Evolutionary conservation across 2,329 filamentous ascomycete genomes (phyloP), one percentile per base, ranked within the genome.

Genomic region (Aspergillus phoenicis): DNA sequence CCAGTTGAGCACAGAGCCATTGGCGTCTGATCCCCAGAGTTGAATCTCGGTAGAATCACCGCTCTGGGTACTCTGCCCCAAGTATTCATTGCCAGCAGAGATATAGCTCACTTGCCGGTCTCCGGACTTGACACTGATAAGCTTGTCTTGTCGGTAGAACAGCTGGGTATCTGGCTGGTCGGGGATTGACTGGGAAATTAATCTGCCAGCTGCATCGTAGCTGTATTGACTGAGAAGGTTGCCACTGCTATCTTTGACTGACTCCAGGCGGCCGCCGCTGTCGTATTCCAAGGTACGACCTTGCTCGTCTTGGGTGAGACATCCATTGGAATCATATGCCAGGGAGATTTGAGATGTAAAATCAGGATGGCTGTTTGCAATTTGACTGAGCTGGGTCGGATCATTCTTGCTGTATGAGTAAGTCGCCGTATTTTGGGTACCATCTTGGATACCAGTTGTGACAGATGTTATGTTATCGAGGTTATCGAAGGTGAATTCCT

Each of bases 171-270:
- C 45, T 28, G 56, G 51, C 36, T 59, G 10, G 5, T 26, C 51
- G 8, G 60, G 60, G 3, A 59, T 26, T 6, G 3, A 17, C 26
- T 62, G 60, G 28, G 33, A 56, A 30, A 52, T 41, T 8, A 62
- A 33, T 28, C 20, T 55, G 2, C 56, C 60, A 15, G 56, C 10
- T 13, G 51, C 51, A 33, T 62, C 56, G 33, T 62, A 62, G 3
- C 15, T 41, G 43, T 62, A 62, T 28, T 62, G 8, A 26, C 56
- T 20, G 1, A 54, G 17, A 4, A 45, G 13, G n/a, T 30, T 7
- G 13, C 20, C 13, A 30, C 20, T 22, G 8, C 1, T 26, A n/a
- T 56, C 60, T 11, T 7, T 28, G 2, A 62, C 51, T n/a, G 36
- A 5, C 3, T 4, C 10, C 17, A 62, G 30, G 5, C 52, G 52